Conservation (phyloP, 345 rosid genomes). For the Euclidium syriacum region DNA sequence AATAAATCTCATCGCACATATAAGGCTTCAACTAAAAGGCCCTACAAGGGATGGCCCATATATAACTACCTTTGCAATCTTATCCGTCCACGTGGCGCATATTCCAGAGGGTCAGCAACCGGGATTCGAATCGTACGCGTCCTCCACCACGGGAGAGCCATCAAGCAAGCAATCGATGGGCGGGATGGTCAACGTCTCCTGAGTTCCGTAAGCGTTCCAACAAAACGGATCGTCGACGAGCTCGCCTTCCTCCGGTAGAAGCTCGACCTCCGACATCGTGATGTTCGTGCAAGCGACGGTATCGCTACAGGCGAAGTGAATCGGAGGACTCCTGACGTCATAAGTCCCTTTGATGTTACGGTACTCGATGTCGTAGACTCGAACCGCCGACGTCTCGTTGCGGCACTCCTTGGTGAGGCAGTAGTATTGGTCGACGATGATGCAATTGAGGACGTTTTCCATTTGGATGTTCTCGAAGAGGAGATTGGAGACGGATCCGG, state of each 20-base stretch:
- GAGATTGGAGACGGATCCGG: slow-evolving; percentile 65
- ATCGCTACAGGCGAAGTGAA: slow-evolving; percentile 94
- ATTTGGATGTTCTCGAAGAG: slow-evolving; percentile 78
- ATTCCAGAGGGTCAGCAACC: slow-evolving; percentile 36
- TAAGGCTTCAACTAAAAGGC: slow-evolving; percentile 41
- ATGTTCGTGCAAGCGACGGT: slow-evolving; percentile 88
- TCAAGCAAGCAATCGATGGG: slow-evolving; percentile 72
- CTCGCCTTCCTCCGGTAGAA: slow-evolving; percentile 78
- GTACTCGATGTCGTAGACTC: slow-evolving; percentile 53
- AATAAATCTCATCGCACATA: slow-evolving; percentile 56
- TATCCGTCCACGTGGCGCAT: not conserved
- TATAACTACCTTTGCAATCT: not conserved
- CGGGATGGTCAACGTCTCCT: slow-evolving; percentile 79
- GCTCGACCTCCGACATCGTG: slow-evolving; percentile 86
- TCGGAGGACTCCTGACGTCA: slow-evolving; percentile 71
- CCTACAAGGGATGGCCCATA: slow-evolving; percentile 60
- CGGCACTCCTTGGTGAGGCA: slow-evolving; percentile 58
- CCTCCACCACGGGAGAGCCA: slow-evolving; percentile 53
- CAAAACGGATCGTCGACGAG: slow-evolving; percentile 94
- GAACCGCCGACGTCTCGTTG: slow-evolving; percentile 85
- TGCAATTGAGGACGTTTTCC: slow-evolving; percentile 91
- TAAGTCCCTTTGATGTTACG: slow-evolving; percentile 88
- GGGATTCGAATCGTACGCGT: slow-evolving; percentile 30
- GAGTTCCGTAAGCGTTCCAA: slow-evolving; percentile 90
- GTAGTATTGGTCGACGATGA: slow-evolving; percentile 86